Percentiles rank a stretch among this genome's conserved stretches.
These are phyloP conservation scores for Epichloe festucae DNA, from an alignment of 2,329 filamentous ascomycete species.

Conservation along the genomic window DNA sequence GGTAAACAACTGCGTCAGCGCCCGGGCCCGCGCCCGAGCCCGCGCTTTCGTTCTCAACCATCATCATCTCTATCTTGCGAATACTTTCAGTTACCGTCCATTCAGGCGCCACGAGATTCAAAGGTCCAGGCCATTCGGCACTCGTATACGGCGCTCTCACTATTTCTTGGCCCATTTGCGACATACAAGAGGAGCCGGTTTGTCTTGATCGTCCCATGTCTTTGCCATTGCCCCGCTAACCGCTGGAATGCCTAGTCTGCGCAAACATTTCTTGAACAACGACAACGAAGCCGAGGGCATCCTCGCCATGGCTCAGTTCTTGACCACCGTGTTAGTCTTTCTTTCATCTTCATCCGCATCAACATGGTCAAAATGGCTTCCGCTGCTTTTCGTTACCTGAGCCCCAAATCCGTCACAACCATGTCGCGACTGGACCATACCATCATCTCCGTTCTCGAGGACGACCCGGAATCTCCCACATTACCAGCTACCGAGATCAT, in stretches of 20 bases:
- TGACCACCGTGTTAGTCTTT: slow-evolving; percentile 29
- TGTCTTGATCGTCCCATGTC: not conserved
- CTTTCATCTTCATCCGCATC: slow-evolving; percentile 2
- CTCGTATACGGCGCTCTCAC: not conserved
- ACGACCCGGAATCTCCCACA: slow-evolving; percentile 11
- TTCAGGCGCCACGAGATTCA: not conserved
- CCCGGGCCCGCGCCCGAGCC: not conserved
- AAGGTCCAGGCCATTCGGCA: not conserved
- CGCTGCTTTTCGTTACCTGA: slow-evolving; percentile 18
- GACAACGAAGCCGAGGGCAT: slow-evolving; percentile 3
- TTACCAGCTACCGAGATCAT: slow-evolving; percentile 9
- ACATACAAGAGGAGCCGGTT: not conserved
- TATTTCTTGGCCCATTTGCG: not conserved
- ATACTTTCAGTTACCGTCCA: not conserved
- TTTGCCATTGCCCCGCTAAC: slow-evolving; percentile 27
- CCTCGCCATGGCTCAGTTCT: slow-evolving; percentile 26
- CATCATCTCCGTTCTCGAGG: slow-evolving; percentile 19
- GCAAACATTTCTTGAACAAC: slow-evolving; percentile 7
- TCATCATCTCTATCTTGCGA: slow-evolving; percentile 1
- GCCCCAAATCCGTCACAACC: slow-evolving; percentile 19
- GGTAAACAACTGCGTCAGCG: slow-evolving; percentile 7
- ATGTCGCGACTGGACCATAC: slow-evolving; percentile 18
- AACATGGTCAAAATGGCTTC: slow-evolving; percentile 11
- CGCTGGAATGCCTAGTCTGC: slow-evolving; percentile 22
- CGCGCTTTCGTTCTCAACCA: not conserved